Percentiles rank a stretch among this genome's conserved stretches.
These are phyloP conservation scores for Penstemon newberryi DNA, from an alignment of 257 asterid genomes.

Conservation along the genomic window DNA sequence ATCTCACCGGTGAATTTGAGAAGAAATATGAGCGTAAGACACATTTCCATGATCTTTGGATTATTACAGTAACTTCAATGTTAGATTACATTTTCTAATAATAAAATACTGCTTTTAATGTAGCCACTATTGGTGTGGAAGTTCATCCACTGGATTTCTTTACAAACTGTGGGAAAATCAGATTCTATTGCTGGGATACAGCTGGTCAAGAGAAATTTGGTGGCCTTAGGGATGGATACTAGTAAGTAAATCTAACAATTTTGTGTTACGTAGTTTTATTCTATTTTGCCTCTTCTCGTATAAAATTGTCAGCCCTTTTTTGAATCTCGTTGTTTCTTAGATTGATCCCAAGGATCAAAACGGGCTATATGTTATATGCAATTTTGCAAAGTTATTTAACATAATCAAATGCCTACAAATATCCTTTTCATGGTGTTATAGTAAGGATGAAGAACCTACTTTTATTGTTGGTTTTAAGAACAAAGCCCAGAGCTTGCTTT, in stretches of 20 bases:
- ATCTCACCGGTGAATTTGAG: slow-evolving; percentile 88
- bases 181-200: slow-evolving; percentile 85
- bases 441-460: too few relatives aligned
- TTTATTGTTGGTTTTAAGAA: too few relatives aligned
- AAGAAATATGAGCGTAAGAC: slow-evolving; percentile 82
- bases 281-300: too few relatives aligned
- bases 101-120: background rate
- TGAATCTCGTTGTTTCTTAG: too few relatives aligned
- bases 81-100: background rate
- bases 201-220: slow-evolving; percentile 84
- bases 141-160: slow-evolving; percentile 81
- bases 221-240: slow-evolving; percentile 82
- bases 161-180: slow-evolving; percentile 74
- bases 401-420: too few relatives aligned
- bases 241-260: slow-evolving; percentile 46
- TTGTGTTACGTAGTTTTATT: background rate
- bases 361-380: too few relatives aligned
- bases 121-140: slow-evolving; percentile 83
- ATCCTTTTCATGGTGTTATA: too few relatives aligned
- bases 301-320: too few relatives aligned
- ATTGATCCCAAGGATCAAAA: too few relatives aligned
- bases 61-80: too few relatives aligned
- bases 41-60: background rate
- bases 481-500: too few relatives aligned
- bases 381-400: too few relatives aligned